Evolutionary conservation across 768 basidiomycete species (phyloP), one percentile per base, ranked within the genome.

Genomic region (Termitomyces sp.): DNA sequence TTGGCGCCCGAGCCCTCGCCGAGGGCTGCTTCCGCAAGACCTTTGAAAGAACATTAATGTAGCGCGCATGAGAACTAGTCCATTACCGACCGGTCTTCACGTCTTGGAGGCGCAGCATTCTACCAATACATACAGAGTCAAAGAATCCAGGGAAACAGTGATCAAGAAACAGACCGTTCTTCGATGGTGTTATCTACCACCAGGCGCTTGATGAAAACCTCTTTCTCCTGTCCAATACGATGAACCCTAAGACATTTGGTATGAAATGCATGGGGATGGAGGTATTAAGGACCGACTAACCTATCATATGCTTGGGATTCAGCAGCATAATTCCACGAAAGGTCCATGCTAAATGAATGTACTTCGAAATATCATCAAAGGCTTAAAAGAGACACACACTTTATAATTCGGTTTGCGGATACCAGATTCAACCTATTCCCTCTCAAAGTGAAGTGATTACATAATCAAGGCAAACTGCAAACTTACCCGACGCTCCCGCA

Each of bases 271-370:
- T 7, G 16, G 10, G 14, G n/a, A 27, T n/a, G 26, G 32, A 7
- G 22, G 4, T 42, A 14, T 27, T 29, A 24, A 20, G 16, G 24
- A 13, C 37, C 51, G 34, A 48, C 71, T 66, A 70, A 66, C 69
- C 75, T 62, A 65, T 79, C 79, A 53, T 79, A 80, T 5, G 87
- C 87, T 61, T 90, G 88, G 0, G 83, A 82, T 64, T 89, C 87
- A 0, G 84, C 73, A 0, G 87, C 87, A 61, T 80, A 86, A 63
- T 87, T 88, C 87, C 87, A 89, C 27, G 84, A 84, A 18, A 88
- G 72, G 65, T 88, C 88, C 76, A 90, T 78, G 67, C 85, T 87
- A 2, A 55, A n/a, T n/a, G 42, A 24, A 24, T 50, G 20, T 18
- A 31, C n/a, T n/a, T 31, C 16, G 54, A 32, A 8, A 46, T 41